phyloP scores from a whole-genome alignment of 495 filamentous ascomycete species.

The Lasiosphaeria miniovina region DNA sequence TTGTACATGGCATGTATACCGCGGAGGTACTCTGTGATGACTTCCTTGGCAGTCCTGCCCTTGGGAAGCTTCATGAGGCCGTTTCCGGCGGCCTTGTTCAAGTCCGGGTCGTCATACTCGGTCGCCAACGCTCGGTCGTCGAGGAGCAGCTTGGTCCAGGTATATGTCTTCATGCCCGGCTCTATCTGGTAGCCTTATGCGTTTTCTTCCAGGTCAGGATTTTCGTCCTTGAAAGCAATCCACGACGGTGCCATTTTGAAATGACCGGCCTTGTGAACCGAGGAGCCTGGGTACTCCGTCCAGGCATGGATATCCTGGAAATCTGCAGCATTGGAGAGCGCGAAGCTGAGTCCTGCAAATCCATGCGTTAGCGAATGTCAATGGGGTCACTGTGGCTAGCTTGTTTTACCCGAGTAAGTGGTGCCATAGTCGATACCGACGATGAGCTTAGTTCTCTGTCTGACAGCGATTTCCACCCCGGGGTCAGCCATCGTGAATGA shows the following conservation, averaged over 20 bases:
- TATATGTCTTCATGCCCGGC: neutral
- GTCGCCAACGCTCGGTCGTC: neutral
- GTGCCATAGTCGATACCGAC: conserved; percentile 6
- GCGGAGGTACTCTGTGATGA: neutral
- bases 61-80: neutral
- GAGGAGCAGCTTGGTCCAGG: conserved; percentile 1
- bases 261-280: neutral
- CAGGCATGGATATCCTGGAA: neutral
- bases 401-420: neutral
- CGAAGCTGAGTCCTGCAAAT: neutral
- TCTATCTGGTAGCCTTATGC: neutral
- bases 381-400: neutral
- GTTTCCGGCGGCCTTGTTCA: neutral
- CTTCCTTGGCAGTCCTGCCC: neutral
- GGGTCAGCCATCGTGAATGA: neutral
- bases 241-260: neutral
- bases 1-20: neutral
- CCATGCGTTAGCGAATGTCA: neutral
- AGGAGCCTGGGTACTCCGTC: neutral
- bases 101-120: neutral
- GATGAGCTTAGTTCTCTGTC: neutral
- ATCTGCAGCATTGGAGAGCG: neutral
- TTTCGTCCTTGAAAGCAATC: neutral
- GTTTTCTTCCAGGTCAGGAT: neutral
- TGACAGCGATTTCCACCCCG: neutral